Percentiles rank a stretch among this genome's conserved stretches.
Evolutionary conservation across 208 protist genomes (phyloP).

Genomic region (Trichomonas gallinae): DNA sequence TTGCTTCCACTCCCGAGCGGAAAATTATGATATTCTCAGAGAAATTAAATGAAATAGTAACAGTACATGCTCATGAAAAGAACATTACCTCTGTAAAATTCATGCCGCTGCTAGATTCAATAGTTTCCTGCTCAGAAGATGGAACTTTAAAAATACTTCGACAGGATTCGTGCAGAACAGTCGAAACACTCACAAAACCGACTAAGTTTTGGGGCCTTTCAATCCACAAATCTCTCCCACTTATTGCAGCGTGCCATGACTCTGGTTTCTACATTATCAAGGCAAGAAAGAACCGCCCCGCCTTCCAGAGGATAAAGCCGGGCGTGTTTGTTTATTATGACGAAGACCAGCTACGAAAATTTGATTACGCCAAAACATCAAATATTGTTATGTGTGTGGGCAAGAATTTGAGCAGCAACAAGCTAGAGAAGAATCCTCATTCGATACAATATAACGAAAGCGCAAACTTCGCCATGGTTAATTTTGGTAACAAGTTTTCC

Average conservation of each 20-base stretch:
- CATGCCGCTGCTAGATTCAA: slow-evolving; percentile 65
- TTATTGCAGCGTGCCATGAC: slow-evolving; percentile 87
- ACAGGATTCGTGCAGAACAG: neutral
- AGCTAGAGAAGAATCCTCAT: neutral
- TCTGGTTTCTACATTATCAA: slow-evolving; percentile 92
- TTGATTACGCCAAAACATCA: neutral
- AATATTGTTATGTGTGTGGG: neutral
- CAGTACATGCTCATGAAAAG: slow-evolving; percentile 68
- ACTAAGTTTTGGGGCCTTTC: slow-evolving; percentile 94
- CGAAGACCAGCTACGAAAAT: neutral
- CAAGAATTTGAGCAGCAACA: neutral
- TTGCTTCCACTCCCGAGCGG: slow-evolving; percentile 85
- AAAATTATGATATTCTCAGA: slow-evolving; percentile 81
- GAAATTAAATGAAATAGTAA: slow-evolving; percentile 58
- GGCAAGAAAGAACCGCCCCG: slow-evolving; percentile 78
- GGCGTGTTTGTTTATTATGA: slow-evolving; percentile 2
- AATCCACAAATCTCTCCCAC: slow-evolving; percentile 65
- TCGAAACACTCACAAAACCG: slow-evolving; percentile 40
- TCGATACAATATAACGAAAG: neutral
- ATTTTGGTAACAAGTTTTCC: neutral
- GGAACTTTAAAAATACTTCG: slow-evolving; percentile 40
- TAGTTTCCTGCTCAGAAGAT: slow-evolving; percentile 83
- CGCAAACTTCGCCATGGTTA: too few species aligned
- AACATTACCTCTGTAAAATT: slow-evolving; percentile 82
- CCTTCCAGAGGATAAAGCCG: slow-evolving; percentile 36